phyloP scores from a whole-genome alignment of 495 filamentous ascomycete genomes.

The Tuber umbilicatum region DNA sequence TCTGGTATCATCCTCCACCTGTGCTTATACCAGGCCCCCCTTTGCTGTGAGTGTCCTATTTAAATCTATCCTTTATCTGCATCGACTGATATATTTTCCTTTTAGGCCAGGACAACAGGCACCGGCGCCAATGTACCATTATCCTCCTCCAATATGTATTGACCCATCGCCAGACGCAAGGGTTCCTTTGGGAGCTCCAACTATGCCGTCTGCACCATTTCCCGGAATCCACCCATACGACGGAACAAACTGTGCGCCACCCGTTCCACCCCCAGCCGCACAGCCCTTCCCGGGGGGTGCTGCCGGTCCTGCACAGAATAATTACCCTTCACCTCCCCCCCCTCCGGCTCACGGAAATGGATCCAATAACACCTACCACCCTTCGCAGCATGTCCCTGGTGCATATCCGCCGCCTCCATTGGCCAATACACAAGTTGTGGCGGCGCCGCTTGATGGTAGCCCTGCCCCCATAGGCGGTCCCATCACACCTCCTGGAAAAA shows the following conservation, averaged over 20 bases:
- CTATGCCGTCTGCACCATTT: constrained; percentile 6
- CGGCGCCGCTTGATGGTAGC: not conserved
- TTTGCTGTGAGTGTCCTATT: constrained; percentile 16
- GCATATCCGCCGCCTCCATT: not conserved
- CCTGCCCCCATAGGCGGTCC: constrained; percentile 3
- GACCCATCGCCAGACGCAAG: constrained; percentile 31
- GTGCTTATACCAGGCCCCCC: constrained; percentile 28
- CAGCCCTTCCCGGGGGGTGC: constrained; percentile 13
- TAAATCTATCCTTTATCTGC: not conserved
- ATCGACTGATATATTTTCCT: constrained; percentile 19
- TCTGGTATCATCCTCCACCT: constrained; percentile 37
- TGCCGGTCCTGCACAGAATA: constrained; percentile 11
- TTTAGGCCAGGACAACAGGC: constrained; percentile 24
- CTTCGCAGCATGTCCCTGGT: constrained; percentile 14
- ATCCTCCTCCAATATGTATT: constrained; percentile 34
- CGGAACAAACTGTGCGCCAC: constrained; percentile 5
- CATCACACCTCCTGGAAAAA: constrained; percentile 10
- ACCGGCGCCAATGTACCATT: constrained; percentile 37
- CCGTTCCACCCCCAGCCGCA: constrained; percentile 12
- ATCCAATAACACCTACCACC: constrained; percentile 10
- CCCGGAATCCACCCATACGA: not conserved
- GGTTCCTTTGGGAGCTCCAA: constrained; percentile 23
- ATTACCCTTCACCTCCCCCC: constrained; percentile 10
- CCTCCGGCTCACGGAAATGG: constrained; percentile 15
- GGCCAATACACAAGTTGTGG: not conserved